Evolutionary conservation across 805 yeast species (phyloP).

Genomic region (Metschnikowia dekortorum): DNA sequence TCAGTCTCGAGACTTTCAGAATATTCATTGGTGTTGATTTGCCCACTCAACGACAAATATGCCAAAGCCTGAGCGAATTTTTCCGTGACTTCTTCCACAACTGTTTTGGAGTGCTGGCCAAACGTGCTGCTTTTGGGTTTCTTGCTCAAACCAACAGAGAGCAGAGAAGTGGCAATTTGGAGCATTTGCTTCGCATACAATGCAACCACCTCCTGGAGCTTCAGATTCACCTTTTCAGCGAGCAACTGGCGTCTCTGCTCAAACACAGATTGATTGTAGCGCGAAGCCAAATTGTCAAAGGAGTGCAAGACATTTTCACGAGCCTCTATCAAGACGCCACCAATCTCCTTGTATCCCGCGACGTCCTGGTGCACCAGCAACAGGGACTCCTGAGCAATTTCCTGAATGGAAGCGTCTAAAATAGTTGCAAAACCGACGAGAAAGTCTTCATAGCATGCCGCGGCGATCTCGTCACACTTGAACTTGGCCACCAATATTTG

Average conservation of each 20-base stretch:
- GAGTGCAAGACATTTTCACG: constrained; percentile 43
- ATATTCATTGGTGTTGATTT: constrained; percentile 21
- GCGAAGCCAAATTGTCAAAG: constrained; percentile 71
- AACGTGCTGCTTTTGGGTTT: constrained; percentile 11
- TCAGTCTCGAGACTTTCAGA: constrained; percentile 13
- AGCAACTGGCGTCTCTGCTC: constrained; percentile 54
- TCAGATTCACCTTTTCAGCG: constrained; percentile 42
- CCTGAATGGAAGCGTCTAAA: constrained; percentile 7
- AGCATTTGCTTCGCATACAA: constrained; percentile 19
- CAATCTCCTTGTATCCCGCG: constrained; percentile 38
- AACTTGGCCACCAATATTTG: constrained; percentile 92
- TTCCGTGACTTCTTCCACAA: constrained; percentile 11
- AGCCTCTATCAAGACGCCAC: constrained; percentile 40
- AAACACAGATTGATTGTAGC: constrained; percentile 68
- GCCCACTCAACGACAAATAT: constrained; percentile 27
- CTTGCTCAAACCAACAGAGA: constrained; percentile 12
- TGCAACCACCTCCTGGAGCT: constrained; percentile 38
- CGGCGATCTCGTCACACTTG: constrained; percentile 85
- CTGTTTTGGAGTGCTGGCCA: constrained; percentile 7
- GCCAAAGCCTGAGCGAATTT: constrained; percentile 13
- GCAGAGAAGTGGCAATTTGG: constrained; percentile 4
- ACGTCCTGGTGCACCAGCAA: not conserved
- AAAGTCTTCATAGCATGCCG: constrained; percentile 30
- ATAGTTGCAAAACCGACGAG: constrained; percentile 15
- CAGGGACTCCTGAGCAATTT: constrained; percentile 10